These are phyloP conservation scores for Talaromyces pinophilus DNA, from an alignment of 2,329 filamentous ascomycete species.

Conservation along the genomic window DNA sequence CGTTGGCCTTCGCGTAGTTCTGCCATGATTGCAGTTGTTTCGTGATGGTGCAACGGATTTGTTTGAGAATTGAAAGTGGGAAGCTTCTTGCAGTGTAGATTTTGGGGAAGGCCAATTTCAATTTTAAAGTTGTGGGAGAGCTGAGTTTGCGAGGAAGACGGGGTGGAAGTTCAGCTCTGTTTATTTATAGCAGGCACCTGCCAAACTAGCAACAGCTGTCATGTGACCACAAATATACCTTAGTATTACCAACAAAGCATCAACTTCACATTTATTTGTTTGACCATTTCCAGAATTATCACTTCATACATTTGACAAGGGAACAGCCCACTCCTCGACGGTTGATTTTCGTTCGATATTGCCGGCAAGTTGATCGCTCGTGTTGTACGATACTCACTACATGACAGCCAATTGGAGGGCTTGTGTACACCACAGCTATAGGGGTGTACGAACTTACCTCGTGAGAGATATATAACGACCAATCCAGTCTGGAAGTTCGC, in stretches of 20 bases:
- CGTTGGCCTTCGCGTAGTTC: conserved; percentile 21
- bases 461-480: background rate
- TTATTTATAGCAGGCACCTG: conserved; percentile 1
- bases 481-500: background rate
- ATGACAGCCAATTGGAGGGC: background rate
- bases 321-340: background rate
- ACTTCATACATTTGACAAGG: background rate
- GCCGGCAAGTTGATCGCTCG: background rate
- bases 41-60: background rate
- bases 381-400: background rate
- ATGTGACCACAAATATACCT: background rate
- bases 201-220: background rate
- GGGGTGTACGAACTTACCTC: background rate
- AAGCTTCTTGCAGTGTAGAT: background rate
- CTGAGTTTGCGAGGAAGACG: background rate
- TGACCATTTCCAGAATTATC: background rate
- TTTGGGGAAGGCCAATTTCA: background rate
- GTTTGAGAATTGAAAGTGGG: background rate
- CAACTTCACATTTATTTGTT: background rate
- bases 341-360: background rate
- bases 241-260: background rate
- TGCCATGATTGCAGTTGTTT: conserved; percentile 17
- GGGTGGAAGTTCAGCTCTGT: background rate
- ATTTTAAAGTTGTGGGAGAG: conserved; percentile 18
- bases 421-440: background rate